Evolutionary conservation across 2,329 filamentous ascomycete species (phyloP), one percentile per base, ranked within the genome.

Genomic region (Lasiodiplodia sp.): DNA sequence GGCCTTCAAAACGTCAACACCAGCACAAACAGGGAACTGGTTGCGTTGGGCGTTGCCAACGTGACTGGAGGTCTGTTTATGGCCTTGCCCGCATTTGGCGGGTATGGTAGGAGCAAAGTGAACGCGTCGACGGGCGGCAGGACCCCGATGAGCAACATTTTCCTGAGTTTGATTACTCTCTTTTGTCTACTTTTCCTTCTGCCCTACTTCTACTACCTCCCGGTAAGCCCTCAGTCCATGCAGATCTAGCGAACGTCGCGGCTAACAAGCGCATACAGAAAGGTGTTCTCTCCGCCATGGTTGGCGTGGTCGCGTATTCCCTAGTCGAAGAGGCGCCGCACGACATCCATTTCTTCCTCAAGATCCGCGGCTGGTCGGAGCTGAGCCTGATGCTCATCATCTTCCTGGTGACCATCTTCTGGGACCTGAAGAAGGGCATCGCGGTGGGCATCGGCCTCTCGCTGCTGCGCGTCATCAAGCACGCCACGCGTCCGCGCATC

Each of bases 311-410:
- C 31, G 96, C 96, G 23, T 97, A 91, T 83, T 96, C 94, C 23
- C 87, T 99, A 7, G 92, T 98, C 70, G 96, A 99, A 83, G 96
- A 99, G 84, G 93, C 93, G 14, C 96, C 96, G 0, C 91, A 96
- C 75, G 96, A 99, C 79, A 89, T 99, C 70, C 84, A 86, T 60
- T 99, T 98, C 85, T 99, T 98, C 83, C 81, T 92, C 69, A 88
- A 87, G 64, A 95, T 99, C 70, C 88, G 89, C 37, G 95, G 94
- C 68, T 97, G 92, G 88, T 90, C 88, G 0, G 96, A 98, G 75
- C 85, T 99, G 1, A 85, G 87, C 1, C 88, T 98, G 47, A 98
- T 99, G 94, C 81, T 89, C 23, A 87, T 96, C 70, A 98, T 99
- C 77, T 96, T 98, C 78, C 80, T 93, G 34, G 88, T 94, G 21